Conservation (phyloP, 306 rosid species). For the Prunus salicina region DNA sequence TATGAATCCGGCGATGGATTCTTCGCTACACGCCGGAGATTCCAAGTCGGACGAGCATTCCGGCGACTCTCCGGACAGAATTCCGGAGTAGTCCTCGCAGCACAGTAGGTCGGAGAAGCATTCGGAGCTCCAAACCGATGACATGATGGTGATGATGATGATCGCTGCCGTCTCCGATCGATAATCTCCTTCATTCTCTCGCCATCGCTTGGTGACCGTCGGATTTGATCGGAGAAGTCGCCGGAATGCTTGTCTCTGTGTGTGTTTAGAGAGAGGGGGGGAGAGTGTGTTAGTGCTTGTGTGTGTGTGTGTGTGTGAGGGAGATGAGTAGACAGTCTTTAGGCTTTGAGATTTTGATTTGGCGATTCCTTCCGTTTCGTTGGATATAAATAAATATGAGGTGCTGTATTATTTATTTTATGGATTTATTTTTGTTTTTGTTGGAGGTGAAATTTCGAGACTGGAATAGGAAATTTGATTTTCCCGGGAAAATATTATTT, state of each 20-base stretch:
- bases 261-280: background rate
- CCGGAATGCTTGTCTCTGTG: conserved; percentile 26
- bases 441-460: background rate
- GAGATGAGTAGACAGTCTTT: background rate
- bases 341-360: conserved; percentile 23
- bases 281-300: background rate
- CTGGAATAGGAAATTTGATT: background rate
- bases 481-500: conserved; percentile 6
- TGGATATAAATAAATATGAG: conserved; percentile 69
- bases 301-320: background rate
- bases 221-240: conserved; percentile 9
- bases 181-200: conserved; percentile 46
- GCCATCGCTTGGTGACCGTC: conserved; percentile 36
- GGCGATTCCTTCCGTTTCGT: conserved; percentile 29
- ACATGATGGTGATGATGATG: conserved; percentile 27
- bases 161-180: conserved; percentile 1
- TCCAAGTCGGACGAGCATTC: conserved; percentile 57
- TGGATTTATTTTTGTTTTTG: background rate
- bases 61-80: conserved; percentile 64
- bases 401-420: background rate
- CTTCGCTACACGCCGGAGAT: conserved; percentile 45
- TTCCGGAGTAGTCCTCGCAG: conserved; percentile 59
- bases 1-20: conserved; percentile 72
- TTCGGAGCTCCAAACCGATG: conserved; percentile 71
- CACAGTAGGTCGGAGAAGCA: conserved; percentile 70